These are phyloP conservation scores for Zygotorulaspora mrakii DNA, from an alignment of 1,139 yeast genomes.

Conservation along the genomic window DNA sequence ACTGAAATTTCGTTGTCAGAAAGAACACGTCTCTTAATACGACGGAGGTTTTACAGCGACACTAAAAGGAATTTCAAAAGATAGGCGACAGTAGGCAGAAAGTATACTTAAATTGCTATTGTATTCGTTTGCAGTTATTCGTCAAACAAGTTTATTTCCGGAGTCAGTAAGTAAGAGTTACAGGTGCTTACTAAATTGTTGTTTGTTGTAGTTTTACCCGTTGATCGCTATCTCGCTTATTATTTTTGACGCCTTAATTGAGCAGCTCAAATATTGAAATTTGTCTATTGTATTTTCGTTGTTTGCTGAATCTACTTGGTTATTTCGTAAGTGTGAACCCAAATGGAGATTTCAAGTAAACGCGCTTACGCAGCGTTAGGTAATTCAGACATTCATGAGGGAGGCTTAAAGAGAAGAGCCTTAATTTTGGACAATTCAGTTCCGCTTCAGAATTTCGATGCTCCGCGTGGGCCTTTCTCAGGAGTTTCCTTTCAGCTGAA, in stretches of 20 bases:
- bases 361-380: conserved; percentile 23
- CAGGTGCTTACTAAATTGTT: too few relatives aligned
- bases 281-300: conserved; percentile 1
- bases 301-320: too few relatives aligned
- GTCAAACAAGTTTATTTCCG: too few relatives aligned
- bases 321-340: conserved; percentile 3
- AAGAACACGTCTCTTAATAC: conserved; percentile 6
- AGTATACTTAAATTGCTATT: too few relatives aligned
- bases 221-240: neutral
- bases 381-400: neutral
- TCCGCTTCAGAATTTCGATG: neutral
- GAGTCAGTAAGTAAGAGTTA: too few relatives aligned
- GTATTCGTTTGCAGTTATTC: too few relatives aligned
- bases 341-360: conserved; percentile 24
- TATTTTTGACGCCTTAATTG: conserved; percentile 41
- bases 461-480: conserved; percentile 7
- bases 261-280: conserved; percentile 35
- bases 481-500: neutral
- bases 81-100: neutral
- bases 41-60: conserved; percentile 3
- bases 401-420: conserved; percentile 13
- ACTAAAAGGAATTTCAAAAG: neutral
- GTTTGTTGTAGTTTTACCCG: too few relatives aligned
- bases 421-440: conserved; percentile 6
- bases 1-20: conserved; percentile 4